Conservation (phyloP, 1,284 basidiomycete species). For the Inonotus hispidus region DNA sequence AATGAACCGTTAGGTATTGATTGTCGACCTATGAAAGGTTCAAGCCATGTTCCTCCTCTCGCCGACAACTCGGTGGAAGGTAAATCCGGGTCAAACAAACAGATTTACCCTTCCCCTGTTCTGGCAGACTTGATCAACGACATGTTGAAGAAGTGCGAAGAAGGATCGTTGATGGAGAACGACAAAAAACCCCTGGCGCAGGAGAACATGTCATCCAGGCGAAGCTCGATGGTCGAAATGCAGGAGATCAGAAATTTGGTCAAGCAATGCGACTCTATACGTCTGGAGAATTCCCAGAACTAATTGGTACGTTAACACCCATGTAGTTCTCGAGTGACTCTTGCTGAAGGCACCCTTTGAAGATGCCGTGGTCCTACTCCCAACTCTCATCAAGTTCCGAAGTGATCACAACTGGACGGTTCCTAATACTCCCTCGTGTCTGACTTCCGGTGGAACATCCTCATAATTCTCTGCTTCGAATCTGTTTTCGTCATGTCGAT, state of each 20-base stretch:
- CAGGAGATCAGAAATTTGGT: background rate
- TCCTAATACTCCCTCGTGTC: no score
- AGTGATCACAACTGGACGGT: no score
- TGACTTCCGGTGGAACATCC: no score
- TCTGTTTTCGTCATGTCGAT: background rate
- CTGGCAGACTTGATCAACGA: no score
- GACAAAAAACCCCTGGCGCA: background rate
- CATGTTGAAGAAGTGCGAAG: background rate
- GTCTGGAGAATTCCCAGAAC: background rate
- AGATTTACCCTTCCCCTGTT: background rate
- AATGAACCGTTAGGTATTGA: constrained; percentile 8
- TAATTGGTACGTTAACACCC: background rate
- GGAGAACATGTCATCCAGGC: background rate
- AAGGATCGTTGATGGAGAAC: background rate
- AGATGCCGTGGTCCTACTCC: no score
- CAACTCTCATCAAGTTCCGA: no score
- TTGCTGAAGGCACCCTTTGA: no score
- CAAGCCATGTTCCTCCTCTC: background rate
- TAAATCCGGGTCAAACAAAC: background rate
- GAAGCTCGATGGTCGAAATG: background rate
- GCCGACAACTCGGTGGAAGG: background rate
- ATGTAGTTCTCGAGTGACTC: no score
- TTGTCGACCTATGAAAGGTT: constrained; percentile 12
- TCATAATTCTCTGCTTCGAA: background rate
- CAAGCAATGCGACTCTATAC: background rate